A percentile compares a stretch with the other conserved stretches of the same genome.
Evolutionary conservation across 176 grass and related monocot species (phyloP).

Genomic region (Panicum miliaceum): DNA sequence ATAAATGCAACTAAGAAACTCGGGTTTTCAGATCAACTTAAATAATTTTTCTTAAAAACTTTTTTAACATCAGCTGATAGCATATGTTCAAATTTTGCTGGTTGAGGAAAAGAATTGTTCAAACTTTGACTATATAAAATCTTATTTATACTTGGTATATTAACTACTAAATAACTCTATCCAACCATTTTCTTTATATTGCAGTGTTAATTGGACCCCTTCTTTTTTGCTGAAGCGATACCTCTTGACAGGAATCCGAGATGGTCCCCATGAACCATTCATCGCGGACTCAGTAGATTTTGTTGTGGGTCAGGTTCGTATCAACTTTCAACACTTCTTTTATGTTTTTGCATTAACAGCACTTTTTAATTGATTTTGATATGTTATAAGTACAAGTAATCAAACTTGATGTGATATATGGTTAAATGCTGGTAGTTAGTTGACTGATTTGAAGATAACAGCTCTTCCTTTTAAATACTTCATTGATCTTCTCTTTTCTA

Average conservation of each 20-base stretch:
- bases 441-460: conserved; percentile 13
- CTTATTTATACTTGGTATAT: background rate
- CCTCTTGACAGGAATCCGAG: conserved; percentile 89
- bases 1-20: background rate
- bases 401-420: background rate
- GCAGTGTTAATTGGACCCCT: conserved; percentile 97
- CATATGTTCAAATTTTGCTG: background rate
- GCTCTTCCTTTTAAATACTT: background rate
- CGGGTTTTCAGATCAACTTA: background rate
- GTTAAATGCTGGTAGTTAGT: conserved; percentile 2
- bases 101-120: no score
- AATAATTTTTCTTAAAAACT: background rate
- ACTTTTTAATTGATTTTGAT: conserved; percentile 17
- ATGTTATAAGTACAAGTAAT: conserved; percentile 19
- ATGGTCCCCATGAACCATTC: conserved; percentile 95
- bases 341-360: background rate
- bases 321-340: conserved; percentile 17
- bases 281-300: conserved; percentile 99
- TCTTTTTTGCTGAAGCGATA: conserved; percentile 97
- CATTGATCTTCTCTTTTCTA: conserved; percentile 17
- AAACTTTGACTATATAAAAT: conserved; percentile 16
- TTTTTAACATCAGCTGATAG: background rate
- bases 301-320: conserved; percentile 81
- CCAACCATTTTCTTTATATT: conserved; percentile 43
- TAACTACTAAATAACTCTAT: conserved; percentile 22